These are phyloP conservation scores for Penicillium rolfsii DNA, from an alignment of 2,329 filamentous ascomycete species.

Conservation along the genomic window DNA sequence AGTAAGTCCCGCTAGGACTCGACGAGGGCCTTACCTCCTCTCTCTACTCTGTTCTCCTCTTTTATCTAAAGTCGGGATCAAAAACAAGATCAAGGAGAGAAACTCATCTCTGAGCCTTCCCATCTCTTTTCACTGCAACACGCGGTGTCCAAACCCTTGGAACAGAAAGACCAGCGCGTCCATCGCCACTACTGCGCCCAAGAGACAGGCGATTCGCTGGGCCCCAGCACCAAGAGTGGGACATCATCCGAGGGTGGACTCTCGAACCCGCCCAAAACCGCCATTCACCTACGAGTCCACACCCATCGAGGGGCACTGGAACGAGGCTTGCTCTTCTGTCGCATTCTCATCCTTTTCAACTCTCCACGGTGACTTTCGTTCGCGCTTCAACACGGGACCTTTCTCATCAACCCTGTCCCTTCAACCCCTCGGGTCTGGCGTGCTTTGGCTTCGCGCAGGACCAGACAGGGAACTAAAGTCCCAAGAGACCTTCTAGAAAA, in stretches of 20 bases:
- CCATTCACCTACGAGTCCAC: slow-evolving; percentile 36
- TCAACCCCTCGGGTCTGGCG: slow-evolving; percentile 54
- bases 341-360: slow-evolving; percentile 55
- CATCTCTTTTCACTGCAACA: slow-evolving; percentile 10
- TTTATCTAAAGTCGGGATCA: neutral
- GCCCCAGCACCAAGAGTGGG: slow-evolving; percentile 36
- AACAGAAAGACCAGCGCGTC: slow-evolving; percentile 6
- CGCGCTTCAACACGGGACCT: slow-evolving; percentile 56
- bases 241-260: slow-evolving; percentile 44
- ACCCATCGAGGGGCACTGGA: slow-evolving; percentile 59
- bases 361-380: slow-evolving; percentile 47
- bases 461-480: slow-evolving; percentile 44
- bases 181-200: slow-evolving; percentile 33
- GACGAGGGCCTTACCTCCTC: slow-evolving; percentile 9
- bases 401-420: slow-evolving; percentile 43
- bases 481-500: slow-evolving; percentile 9
- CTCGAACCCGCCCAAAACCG: slow-evolving; percentile 38
- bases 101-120: slow-evolving; percentile 2
- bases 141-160: slow-evolving; percentile 13
- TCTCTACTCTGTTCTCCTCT: slow-evolving; percentile 14
- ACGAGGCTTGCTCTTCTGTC: slow-evolving; percentile 34
- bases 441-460: slow-evolving; percentile 44
- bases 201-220: slow-evolving; percentile 31
- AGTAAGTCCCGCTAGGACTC: slow-evolving; percentile 11
- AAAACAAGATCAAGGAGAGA: neutral